A percentile compares a stretch with the other conserved stretches of the same genome.
phyloP scores from a whole-genome alignment of 2,329 filamentous ascomycete species.

The Diaporthe nobilis region DNA sequence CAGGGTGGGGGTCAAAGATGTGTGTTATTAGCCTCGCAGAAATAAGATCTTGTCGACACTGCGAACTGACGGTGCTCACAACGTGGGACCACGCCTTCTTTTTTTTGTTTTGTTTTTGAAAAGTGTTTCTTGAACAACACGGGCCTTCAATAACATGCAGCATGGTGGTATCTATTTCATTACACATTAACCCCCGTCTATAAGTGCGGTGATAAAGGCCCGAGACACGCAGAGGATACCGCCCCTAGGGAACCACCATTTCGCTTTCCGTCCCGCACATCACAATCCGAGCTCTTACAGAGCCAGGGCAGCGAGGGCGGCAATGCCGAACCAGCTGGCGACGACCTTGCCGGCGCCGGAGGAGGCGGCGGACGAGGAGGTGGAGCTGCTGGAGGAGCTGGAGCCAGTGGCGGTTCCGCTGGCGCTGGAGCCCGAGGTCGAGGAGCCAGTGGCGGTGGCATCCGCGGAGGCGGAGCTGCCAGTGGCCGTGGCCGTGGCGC shows the following conservation, averaged over 20 bases:
- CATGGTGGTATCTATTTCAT: slow-evolving; percentile 36
- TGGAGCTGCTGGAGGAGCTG: slow-evolving; percentile 11
- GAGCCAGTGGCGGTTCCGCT: slow-evolving; percentile 2
- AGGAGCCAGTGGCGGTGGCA: neutral
- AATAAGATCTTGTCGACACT: slow-evolving; percentile 26
- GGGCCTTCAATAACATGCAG: slow-evolving; percentile 23
- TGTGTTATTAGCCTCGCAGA: slow-evolving; percentile 33
- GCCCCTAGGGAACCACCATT: neutral
- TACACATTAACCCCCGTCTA: slow-evolving; percentile 37
- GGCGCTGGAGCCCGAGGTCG: slow-evolving; percentile 15
- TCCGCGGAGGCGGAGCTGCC: slow-evolving; percentile 11
- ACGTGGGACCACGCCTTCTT: slow-evolving; percentile 13
- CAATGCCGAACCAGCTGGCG: slow-evolving; percentile 37
- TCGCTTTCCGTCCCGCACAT: neutral
- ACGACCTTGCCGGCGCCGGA: slow-evolving; percentile 40
- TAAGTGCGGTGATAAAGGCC: slow-evolving; percentile 3
- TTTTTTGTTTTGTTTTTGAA: slow-evolving; percentile 1
- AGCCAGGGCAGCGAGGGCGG: slow-evolving; percentile 39
- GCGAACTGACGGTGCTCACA: slow-evolving; percentile 29
- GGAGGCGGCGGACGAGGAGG: slow-evolving; percentile 25
- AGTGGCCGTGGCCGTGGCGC: slow-evolving; percentile 30
- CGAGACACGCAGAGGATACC: neutral
- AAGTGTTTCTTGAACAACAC: slow-evolving; percentile 9
- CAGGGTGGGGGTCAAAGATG: slow-evolving; percentile 23
- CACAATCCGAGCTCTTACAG: slow-evolving; percentile 22